These are phyloP conservation scores for Lyophyllum semitale DNA, from an alignment of 768 basidiomycete genomes.

Conservation along the genomic window DNA sequence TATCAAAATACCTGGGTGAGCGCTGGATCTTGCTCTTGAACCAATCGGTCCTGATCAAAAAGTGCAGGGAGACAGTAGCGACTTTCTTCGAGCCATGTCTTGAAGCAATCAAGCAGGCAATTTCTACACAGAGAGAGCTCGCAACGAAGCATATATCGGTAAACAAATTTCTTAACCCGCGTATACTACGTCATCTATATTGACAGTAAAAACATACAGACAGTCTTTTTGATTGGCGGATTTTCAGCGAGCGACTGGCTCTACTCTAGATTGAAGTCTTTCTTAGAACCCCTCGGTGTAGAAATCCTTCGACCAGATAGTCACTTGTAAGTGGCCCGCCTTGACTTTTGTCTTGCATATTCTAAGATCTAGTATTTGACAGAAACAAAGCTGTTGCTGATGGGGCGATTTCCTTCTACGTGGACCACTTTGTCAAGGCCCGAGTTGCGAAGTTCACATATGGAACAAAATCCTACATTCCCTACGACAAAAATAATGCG, in stretches of 20 bases:
- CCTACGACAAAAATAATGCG: constrained; percentile 11
- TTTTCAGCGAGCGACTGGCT: constrained; percentile 48
- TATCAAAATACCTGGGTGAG: too few relatives aligned
- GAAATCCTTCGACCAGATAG: constrained; percentile 18
- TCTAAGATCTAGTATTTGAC: background rate
- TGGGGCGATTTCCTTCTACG: constrained; percentile 43
- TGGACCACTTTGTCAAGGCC: constrained; percentile 41
- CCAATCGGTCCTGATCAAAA: too few relatives aligned
- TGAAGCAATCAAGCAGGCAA: background rate
- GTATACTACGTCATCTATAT: background rate
- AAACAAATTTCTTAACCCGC: background rate
- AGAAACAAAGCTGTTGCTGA: constrained; percentile 51
- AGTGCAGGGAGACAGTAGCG: too few relatives aligned
- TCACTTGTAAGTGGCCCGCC: constrained; percentile 13
- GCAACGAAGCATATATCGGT: constrained; percentile 21
- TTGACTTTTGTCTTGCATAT: background rate
- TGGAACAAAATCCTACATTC: constrained; percentile 21
- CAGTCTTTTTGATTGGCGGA: constrained; percentile 45
- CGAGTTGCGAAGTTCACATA: constrained; percentile 42
- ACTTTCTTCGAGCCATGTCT: background rate
- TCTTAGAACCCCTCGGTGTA: constrained; percentile 20
- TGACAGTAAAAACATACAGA: constrained; percentile 21
- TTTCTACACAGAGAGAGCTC: background rate
- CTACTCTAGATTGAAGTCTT: constrained; percentile 28
- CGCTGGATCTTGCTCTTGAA: too few relatives aligned